A percentile compares a stretch with the other conserved stretches of the same genome.
phyloP scores from a whole-genome alignment of 179 eudicot species.

The Beta lomatogona region DNA sequence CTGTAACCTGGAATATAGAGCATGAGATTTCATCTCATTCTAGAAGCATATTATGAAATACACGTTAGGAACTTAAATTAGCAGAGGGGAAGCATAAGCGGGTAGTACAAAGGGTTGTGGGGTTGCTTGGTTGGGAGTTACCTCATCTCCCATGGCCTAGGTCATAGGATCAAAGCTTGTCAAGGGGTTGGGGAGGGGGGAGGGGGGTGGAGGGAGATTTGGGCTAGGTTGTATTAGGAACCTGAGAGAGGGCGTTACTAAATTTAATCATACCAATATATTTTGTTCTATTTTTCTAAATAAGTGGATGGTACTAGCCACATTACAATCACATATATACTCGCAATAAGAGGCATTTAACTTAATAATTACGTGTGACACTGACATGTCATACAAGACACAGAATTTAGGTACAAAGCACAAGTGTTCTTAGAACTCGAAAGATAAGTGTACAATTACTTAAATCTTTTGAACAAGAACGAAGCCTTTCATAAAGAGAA shows the following conservation, averaged over 20 bases:
- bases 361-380: background rate
- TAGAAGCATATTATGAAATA: background rate
- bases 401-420: background rate
- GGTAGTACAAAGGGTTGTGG: no score
- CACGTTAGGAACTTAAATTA: background rate
- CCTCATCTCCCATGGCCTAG: no score
- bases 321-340: background rate
- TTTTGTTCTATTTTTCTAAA: no score
- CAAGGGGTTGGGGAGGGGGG: no score
- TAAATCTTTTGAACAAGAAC: background rate
- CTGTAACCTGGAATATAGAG: conserved; percentile 50
- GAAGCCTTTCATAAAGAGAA: no score
- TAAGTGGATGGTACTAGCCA: background rate
- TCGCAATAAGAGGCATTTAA: background rate
- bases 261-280: no score
- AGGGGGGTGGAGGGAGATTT: no score
- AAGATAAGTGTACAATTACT: background rate
- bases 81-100: background rate
- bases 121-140: no score
- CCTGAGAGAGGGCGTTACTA: no score
- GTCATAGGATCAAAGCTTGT: no score
- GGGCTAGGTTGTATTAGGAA: no score
- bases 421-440: background rate
- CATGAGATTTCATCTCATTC: conserved; percentile 4
- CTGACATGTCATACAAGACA: background rate